phyloP scores from a whole-genome alignment of 1,284 basidiomycete genomes.

The Cutaneotrichosporon sp. region DNA sequence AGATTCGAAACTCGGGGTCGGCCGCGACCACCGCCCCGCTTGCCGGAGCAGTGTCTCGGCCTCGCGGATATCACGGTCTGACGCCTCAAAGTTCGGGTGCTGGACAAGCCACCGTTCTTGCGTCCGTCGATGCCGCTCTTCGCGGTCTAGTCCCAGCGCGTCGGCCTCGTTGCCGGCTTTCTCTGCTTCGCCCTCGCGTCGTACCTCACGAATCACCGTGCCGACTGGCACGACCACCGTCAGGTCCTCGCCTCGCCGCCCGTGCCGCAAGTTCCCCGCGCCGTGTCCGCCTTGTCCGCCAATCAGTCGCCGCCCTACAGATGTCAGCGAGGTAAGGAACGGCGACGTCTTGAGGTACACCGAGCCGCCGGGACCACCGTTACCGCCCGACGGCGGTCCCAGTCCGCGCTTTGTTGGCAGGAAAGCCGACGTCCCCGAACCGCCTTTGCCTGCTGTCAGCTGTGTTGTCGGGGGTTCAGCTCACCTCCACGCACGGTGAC shows the following conservation, averaged over 20 bases:
- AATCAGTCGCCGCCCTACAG: constrained; percentile 62
- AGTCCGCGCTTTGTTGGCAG: constrained; percentile 65
- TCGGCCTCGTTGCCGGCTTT: constrained; percentile 45
- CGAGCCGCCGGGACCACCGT: constrained; percentile 79
- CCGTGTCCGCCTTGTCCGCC: constrained; percentile 67
- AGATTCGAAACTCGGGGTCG: constrained; percentile 27
- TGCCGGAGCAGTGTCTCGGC: constrained; percentile 62
- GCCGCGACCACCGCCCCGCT: constrained; percentile 54
- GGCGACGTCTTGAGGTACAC: constrained; percentile 74
- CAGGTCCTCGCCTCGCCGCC: constrained; percentile 64
- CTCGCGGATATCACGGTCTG: constrained; percentile 63
- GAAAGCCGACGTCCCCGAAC: constrained; percentile 76
- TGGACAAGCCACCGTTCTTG: constrained; percentile 69
- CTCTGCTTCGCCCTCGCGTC: constrained; percentile 58
- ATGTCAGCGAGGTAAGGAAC: constrained; percentile 68
- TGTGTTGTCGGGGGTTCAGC: constrained; percentile 1
- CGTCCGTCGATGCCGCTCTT: constrained; percentile 47
- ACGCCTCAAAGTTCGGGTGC: constrained; percentile 61
- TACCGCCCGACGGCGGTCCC: constrained; percentile 83
- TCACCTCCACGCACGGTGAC: constrained; percentile 70
- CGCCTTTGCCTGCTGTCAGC: constrained; percentile 62
- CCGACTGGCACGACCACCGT: constrained; percentile 78
- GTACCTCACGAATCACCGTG: constrained; percentile 74
- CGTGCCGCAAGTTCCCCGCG: constrained; percentile 77
- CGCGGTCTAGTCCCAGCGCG: constrained; percentile 21